A percentile compares a stretch with the other conserved stretches of the same genome.
phyloP scores from a whole-genome alignment of 2,329 filamentous ascomycete species.

The Stagonosporopsis chrysanthemi region DNA sequence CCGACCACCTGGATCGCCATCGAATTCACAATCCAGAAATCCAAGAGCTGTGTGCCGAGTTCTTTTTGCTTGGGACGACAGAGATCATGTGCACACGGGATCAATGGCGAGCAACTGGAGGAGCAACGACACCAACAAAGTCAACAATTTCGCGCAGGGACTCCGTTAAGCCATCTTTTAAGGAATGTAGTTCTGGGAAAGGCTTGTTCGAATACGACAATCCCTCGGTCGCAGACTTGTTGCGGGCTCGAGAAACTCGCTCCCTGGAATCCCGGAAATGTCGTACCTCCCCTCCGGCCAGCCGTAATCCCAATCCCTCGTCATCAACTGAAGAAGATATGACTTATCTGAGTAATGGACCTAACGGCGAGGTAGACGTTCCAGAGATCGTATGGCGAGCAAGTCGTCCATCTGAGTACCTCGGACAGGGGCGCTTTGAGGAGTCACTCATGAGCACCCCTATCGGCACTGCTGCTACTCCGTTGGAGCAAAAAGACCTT shows the following conservation, averaged over 20 bases:
- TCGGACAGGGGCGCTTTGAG: neutral
- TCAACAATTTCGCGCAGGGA: neutral
- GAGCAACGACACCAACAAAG: neutral
- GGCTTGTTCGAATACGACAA: neutral
- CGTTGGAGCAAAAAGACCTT: neutral
- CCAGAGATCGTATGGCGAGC: slow-evolving; percentile 24
- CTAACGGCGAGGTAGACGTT: slow-evolving; percentile 15
- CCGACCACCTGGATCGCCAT: neutral
- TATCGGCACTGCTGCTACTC: slow-evolving; percentile 15
- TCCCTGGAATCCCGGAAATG: neutral
- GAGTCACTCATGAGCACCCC: slow-evolving; percentile 23
- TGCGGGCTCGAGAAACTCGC: neutral
- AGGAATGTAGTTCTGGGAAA: neutral
- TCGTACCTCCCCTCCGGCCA: neutral
- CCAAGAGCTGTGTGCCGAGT: slow-evolving; percentile 24
- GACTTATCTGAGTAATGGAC: neutral
- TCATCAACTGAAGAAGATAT: neutral
- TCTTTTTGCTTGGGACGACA: slow-evolving; percentile 12
- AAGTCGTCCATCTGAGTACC: slow-evolving; percentile 23
- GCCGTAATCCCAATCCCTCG: neutral
- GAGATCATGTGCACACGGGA: slow-evolving; percentile 13
- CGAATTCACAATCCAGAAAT: slow-evolving; percentile 21
- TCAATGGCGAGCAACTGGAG: slow-evolving; percentile 19
- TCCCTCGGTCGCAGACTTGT: neutral
- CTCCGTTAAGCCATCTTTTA: no score